Percentiles rank a stretch among this genome's conserved stretches.
Conservation (phyloP, 768 basidiomycete genomes). For the Royoungia palumana region DNA sequence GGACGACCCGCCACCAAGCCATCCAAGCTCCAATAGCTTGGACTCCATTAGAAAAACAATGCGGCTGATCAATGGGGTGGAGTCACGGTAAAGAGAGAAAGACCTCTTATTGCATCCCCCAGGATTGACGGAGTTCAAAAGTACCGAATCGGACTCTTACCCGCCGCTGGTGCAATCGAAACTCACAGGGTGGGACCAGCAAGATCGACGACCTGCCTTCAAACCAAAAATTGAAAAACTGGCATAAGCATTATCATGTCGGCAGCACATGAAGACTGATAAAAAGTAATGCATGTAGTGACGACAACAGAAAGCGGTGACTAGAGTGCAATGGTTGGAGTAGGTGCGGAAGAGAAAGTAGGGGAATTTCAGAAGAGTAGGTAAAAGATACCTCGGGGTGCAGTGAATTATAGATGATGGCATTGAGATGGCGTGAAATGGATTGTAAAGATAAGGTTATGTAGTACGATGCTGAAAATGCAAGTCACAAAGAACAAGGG, state of each 20-base stretch:
- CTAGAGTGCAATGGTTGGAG: background rate
- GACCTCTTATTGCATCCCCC: too few species aligned
- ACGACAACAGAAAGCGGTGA: constrained; percentile 7
- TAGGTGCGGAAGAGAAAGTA: background rate
- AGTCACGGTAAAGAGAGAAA: too few species aligned
- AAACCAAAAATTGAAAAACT: constrained; percentile 2
- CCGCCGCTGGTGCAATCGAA: too few species aligned
- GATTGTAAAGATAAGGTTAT: constrained; percentile 14
- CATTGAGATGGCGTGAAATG: background rate
- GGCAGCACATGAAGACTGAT: constrained; percentile 6
- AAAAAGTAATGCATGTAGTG: constrained; percentile 5
- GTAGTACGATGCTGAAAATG: constrained; percentile 18
- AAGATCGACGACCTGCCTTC: too few species aligned
- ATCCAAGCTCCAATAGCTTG: too few species aligned
- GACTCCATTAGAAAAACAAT: too few species aligned
- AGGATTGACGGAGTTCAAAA: too few species aligned
- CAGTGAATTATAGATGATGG: background rate
- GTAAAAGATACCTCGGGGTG: background rate
- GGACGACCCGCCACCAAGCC: too few species aligned
- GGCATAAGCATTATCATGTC: constrained; percentile 6
- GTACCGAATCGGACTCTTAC: too few species aligned
- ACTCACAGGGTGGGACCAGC: too few species aligned
- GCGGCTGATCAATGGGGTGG: too few species aligned
- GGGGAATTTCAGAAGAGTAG: background rate
- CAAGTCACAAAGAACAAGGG: background rate